These are phyloP conservation scores for Cladosporium sp. DNA, from an alignment of 2,329 filamentous ascomycete genomes.

Conservation along the genomic window DNA sequence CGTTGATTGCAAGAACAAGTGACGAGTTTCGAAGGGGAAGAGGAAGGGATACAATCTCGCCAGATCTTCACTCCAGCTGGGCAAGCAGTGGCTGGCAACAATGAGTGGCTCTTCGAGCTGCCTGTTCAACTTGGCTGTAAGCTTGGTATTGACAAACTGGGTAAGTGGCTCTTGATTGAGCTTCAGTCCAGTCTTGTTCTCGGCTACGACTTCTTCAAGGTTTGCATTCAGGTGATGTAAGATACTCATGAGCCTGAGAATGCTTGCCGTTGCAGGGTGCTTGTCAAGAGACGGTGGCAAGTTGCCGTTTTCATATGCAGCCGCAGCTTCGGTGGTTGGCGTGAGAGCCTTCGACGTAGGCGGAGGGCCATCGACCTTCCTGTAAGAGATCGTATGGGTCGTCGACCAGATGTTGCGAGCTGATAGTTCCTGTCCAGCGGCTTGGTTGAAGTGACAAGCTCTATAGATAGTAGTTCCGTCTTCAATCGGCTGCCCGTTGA, in stretches of 20 bases:
- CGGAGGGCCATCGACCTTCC: constrained; percentile 76
- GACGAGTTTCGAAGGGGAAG: constrained; percentile 95
- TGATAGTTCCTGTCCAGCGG: constrained; percentile 59
- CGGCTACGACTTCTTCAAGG: constrained; percentile 81
- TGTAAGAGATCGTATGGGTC: constrained; percentile 88
- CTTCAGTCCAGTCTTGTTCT: constrained; percentile 66
- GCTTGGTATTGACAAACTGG: constrained; percentile 97
- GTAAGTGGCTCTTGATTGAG: constrained; percentile 78
- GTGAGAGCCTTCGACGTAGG: constrained; percentile 57
- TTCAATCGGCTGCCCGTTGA: constrained; percentile 76
- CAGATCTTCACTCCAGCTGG: constrained; percentile 92
- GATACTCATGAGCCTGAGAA: constrained; percentile 81
- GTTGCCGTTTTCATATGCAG: constrained; percentile 53
- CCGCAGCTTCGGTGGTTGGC: constrained; percentile 45
- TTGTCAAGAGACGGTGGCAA: constrained; percentile 78
- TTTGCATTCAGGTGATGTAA: constrained; percentile 91
- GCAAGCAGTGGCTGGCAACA: constrained; percentile 92
- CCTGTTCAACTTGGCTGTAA: constrained; percentile 94
- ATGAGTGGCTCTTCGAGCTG: constrained; percentile 95
- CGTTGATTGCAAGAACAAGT: constrained; percentile 94
- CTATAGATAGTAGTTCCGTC: constrained; percentile 96
- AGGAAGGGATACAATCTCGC: constrained; percentile 92
- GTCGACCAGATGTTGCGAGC: constrained; percentile 77
- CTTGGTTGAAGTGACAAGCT: constrained; percentile 72
- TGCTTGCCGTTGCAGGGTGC: constrained; percentile 78